phyloP scores from a whole-genome alignment of 208 protist genomes.

The Trypanosomatidae sp. region DNA sequence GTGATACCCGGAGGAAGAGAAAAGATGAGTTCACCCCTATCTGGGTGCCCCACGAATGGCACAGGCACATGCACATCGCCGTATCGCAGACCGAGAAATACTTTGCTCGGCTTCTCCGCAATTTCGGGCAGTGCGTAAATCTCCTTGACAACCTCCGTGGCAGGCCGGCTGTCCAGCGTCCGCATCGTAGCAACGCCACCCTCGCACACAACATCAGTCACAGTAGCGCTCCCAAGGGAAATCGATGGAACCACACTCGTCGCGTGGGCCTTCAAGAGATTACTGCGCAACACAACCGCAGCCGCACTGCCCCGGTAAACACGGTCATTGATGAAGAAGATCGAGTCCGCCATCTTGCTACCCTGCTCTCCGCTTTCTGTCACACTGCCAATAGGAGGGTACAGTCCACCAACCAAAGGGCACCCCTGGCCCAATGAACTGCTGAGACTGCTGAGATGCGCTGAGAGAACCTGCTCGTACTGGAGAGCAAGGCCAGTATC shows the following conservation, averaged over 20 bases:
- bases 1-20: slow-evolving; percentile 36
- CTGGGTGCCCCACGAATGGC: slow-evolving; percentile 69
- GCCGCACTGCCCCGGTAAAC: slow-evolving; percentile 80
- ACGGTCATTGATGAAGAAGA: slow-evolving; percentile 85
- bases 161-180: slow-evolving; percentile 37
- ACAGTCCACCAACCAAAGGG: slow-evolving; percentile 75
- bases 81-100: slow-evolving; percentile 68
- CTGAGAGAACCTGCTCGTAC: slow-evolving; percentile 71
- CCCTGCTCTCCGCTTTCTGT: slow-evolving; percentile 2
- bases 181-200: slow-evolving; percentile 50
- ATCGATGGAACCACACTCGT: slow-evolving; percentile 83
- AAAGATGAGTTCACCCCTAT: slow-evolving; percentile 44
- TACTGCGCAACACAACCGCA: slow-evolving; percentile 71
- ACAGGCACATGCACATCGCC: slow-evolving; percentile 57
- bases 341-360: slow-evolving; percentile 55
- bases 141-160: slow-evolving; percentile 66
- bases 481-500: slow-evolving; percentile 72
- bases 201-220: slow-evolving; percentile 37
- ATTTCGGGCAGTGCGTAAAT: slow-evolving; percentile 62
- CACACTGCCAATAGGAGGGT: slow-evolving; percentile 47
- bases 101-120: slow-evolving; percentile 49
- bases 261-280: slow-evolving; percentile 51
- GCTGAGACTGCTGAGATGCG: slow-evolving; percentile 48
- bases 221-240: slow-evolving; percentile 34
- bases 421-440: slow-evolving; percentile 32